phyloP scores from a whole-genome alignment of 495 filamentous ascomycete genomes.

The Letharia lupina region DNA sequence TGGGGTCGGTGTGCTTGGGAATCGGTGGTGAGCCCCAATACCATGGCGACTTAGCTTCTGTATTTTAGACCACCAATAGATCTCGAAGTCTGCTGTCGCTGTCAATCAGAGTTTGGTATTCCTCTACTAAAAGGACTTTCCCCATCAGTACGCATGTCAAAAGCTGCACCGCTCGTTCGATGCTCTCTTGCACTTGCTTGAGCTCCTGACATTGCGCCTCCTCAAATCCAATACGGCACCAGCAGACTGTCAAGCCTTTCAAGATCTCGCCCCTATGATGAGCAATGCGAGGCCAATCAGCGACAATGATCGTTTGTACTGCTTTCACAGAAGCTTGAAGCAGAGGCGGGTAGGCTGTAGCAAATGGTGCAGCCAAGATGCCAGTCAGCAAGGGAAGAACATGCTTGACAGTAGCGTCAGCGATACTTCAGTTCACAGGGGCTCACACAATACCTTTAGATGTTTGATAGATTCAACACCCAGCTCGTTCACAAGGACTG shows the following conservation, averaged over 20 bases:
- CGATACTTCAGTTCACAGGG: neutral
- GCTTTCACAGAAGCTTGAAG: conserved; percentile 46
- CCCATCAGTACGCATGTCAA: conserved; percentile 15
- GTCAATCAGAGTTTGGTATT: conserved; percentile 14
- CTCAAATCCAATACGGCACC: conserved; percentile 51
- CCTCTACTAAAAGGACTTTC: conserved; percentile 7
- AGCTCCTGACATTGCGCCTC: conserved; percentile 17
- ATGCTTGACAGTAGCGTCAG: conserved; percentile 36
- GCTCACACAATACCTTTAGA: conserved; percentile 45
- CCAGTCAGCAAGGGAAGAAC: conserved; percentile 58
- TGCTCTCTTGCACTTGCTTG: conserved; percentile 4
- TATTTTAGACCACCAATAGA: conserved; percentile 31
- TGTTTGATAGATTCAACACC: conserved; percentile 66
- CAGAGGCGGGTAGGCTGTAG: conserved; percentile 45
- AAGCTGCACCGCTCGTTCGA: conserved; percentile 11
- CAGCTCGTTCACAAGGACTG: conserved; percentile 47
- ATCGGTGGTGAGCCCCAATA: neutral
- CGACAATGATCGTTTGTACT: conserved; percentile 52
- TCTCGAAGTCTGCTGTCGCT: conserved; percentile 28
- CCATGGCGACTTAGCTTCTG: neutral
- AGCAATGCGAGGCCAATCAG: conserved; percentile 64
- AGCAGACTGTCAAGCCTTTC: conserved; percentile 54
- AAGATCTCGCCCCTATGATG: conserved; percentile 61
- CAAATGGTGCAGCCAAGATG: conserved; percentile 64
- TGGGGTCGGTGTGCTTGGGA: neutral